Base-by-base conservation (phyloP, 768 basidiomycete genomes). In the Tricholoma flavovirens region DNA sequence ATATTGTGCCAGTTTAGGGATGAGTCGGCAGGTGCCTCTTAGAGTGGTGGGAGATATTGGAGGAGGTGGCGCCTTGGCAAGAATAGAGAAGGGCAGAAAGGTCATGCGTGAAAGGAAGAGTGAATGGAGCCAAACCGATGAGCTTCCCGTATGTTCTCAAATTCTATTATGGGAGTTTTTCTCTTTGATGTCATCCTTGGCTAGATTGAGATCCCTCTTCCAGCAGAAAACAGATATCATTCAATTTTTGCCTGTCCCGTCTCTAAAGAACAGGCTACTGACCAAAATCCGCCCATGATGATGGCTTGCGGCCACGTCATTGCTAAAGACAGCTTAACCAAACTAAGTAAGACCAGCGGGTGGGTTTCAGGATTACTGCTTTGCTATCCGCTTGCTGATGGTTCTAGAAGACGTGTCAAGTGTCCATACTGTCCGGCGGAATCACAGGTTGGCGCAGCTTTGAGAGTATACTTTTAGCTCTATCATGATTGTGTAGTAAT, bases 191-290 rank as follows among this genome's bases (percentile, higher is more conserved):
- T 38, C 51, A 40, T 11, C 21, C 54, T 52, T 50, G 29, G 43
- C 11, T 24, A 98, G 96, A 94, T 99, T 63, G 96, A 98, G 73
- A 91, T 98, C 60, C 91, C 91, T 1, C 68, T 98, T 10, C 83
- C 89, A 1, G 77, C 90, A 1, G 85, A 90, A 60, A 88, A 95
- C 64, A 80, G 93, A 26, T 98, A 95, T 71, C 97, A 99, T 69
- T 97, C 95, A 1, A 88, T 98, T 56, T 98, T 99, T 69, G 87
- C 93, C 48, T 99, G 97, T 70, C 92, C 97, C 0, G 97, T 99
- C 19, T 96, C 93, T 8, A 98, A 98, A 72, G 96, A 98, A 65
- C 96, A 97, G 72, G 86, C 93, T 21, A 95, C 91, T 4, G 88
- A 92, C 52, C 71, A 79, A 56, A 99, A 99, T 68, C 97, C 94